Base-by-base conservation (phyloP, 805 yeast species). In the Kluyveromyces aestuarii region DNA sequence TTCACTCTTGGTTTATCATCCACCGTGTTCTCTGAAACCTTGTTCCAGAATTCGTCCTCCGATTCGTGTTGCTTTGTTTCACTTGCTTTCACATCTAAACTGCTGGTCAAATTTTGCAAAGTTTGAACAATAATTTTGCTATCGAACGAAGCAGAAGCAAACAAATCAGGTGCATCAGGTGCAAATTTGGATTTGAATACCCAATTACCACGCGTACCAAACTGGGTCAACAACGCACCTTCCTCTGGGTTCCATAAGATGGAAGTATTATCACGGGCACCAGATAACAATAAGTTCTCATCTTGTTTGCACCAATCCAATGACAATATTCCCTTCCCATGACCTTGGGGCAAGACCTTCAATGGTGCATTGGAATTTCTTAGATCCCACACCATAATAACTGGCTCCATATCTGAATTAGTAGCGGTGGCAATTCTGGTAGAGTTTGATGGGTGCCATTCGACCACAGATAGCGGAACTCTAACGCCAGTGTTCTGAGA, bases 331-430 rank as follows among this genome's bases (percentile, higher is more conserved):
- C 98, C 99, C 67, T 85, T 84, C 44, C 80, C 76, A 65, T 91
- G 98, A 48, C 97, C 96, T 27, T 64, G 52, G 10, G 59, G 46
- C 59, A 90, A 67, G 36, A 84, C 72, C 50, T 69, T 70, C 62
- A 87, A 89, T 8, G 99, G 99, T n/a, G 84, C 87, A 60, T 85
- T 84, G 27, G 96, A 81, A 64, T 93, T 91, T 67, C 97, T 80
- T 62, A 93, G 75, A 71, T 93, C 97, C 99, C 99, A 93, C 14
- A 91, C 74, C 54, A 88, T 70, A 48, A 93, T 81, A 33, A 85
- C 76, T 11, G 99, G 96, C 45, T 80, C 79, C 18, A 75, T 72
- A 66, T 90, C 97, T 50, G 80, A 78, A 51, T 84, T 89, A 27
- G 93, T 82, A 27, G 96, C 96, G 25, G 98, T 91, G 27, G 86